Conservation (phyloP, 305 asterid genomes). For the Vinca major region DNA sequence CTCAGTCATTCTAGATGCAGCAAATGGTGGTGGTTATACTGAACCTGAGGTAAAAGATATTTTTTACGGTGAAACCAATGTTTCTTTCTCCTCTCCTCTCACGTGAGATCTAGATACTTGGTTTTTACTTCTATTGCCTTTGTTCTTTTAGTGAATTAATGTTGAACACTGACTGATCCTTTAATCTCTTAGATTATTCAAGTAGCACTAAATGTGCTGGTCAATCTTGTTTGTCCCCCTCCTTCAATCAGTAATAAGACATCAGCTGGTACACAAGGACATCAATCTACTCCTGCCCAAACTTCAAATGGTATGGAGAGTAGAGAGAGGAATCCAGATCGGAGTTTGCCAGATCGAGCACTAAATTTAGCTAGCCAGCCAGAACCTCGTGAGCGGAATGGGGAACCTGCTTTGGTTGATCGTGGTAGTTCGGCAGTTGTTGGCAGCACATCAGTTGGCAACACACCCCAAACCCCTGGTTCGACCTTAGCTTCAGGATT, state of each 20-base stretch:
- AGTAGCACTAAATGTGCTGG: slow-evolving; percentile 78
- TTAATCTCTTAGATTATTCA: slow-evolving; percentile 63
- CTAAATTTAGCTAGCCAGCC: slow-evolving; percentile 36
- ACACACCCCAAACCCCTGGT: slow-evolving; percentile 42
- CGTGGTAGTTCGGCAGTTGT: slow-evolving; percentile 41
- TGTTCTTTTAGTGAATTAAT: not conserved
- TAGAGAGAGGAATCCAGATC: slow-evolving; percentile 52
- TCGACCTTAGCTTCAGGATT: slow-evolving; percentile 75
- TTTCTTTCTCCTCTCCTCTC: not conserved
- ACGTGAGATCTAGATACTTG: not conserved
- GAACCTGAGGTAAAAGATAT: slow-evolving; percentile 78
- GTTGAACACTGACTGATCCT: not conserved
- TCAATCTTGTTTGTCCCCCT: slow-evolving; percentile 97
- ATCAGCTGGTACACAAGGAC: slow-evolving; percentile 54
- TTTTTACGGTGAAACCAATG: not conserved
- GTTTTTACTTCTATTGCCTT: not conserved
- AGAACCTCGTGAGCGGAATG: slow-evolving; percentile 62
- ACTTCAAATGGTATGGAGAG: slow-evolving; percentile 49
- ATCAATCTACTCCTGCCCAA: slow-evolving; percentile 47
- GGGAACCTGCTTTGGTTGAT: slow-evolving; percentile 58
- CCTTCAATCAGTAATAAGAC: slow-evolving; percentile 97
- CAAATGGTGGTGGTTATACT: slow-evolving; percentile 81
- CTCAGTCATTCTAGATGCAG: slow-evolving; percentile 93
- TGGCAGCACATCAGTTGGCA: slow-evolving; percentile 33
- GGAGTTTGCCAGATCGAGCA: slow-evolving; percentile 41